Evolutionary conservation across 2,329 filamentous ascomycete species (phyloP).

Genomic region (Venturia oleaginea): DNA sequence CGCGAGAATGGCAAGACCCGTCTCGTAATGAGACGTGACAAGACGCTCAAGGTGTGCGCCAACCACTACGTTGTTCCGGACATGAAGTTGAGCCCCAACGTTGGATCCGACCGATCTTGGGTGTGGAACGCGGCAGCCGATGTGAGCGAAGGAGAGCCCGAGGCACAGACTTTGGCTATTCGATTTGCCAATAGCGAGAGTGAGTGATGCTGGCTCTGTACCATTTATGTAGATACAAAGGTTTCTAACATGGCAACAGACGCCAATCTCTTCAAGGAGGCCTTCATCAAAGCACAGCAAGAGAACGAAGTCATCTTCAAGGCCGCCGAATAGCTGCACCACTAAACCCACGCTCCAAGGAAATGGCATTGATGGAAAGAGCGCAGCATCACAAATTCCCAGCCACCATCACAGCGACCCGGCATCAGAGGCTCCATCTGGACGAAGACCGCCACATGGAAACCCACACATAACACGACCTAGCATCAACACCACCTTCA

Average conservation of each 20-base stretch:
- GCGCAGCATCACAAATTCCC: not conserved
- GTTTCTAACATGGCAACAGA: constrained; percentile 43
- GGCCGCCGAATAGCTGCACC: constrained; percentile 14
- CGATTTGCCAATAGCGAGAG: constrained; percentile 97
- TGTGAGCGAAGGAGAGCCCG: constrained; percentile 95
- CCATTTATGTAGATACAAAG: no score
- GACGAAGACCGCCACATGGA: not conserved
- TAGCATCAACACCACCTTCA: constrained; percentile 5
- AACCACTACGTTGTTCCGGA: constrained; percentile 99
- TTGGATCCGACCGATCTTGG: constrained; percentile 96
- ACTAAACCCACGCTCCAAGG: constrained; percentile 20
- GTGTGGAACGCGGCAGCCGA: constrained; percentile 98
- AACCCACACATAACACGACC: not conserved
- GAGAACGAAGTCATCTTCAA: constrained; percentile 84
- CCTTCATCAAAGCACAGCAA: constrained; percentile 92
- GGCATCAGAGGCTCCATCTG: not conserved
- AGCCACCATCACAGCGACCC: not conserved
- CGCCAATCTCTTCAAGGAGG: constrained; percentile 94
- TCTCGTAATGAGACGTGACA: constrained; percentile 97
- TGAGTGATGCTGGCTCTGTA: constrained; percentile 41
- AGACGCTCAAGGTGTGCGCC: constrained; percentile 99
- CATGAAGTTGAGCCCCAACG: constrained; percentile 98
- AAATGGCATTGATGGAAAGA: not conserved
- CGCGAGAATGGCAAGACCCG: constrained; percentile 97
- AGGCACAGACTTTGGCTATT: constrained; percentile 91